These are phyloP conservation scores for Cladosporium sp. DNA, from an alignment of 2,329 filamentous ascomycete species.

Conservation along the genomic window DNA sequence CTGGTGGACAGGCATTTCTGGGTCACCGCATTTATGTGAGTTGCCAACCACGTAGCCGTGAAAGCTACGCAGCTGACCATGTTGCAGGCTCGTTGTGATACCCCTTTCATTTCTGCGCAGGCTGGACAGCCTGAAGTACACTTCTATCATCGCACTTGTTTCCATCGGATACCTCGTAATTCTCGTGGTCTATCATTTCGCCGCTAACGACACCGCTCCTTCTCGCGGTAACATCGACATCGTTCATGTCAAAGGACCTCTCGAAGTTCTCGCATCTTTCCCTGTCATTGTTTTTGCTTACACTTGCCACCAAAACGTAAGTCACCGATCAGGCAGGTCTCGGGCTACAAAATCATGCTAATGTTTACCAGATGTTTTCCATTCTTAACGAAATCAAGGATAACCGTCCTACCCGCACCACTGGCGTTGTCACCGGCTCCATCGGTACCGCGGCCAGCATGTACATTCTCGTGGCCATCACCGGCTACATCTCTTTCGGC, in stretches of 20 bases:
- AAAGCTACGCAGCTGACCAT: not conserved
- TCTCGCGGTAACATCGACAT: conserved; percentile 71
- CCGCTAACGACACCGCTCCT: conserved; percentile 68
- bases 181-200: conserved; percentile 88
- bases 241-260: conserved; percentile 72
- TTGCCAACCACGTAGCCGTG: conserved; percentile 14
- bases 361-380: conserved; percentile 77
- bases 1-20: conserved; percentile 90
- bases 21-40: conserved; percentile 93
- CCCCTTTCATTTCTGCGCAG: conserved; percentile 87
- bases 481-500: conserved; percentile 93
- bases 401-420: conserved; percentile 73
- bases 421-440: conserved; percentile 73
- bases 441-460: conserved; percentile 82
- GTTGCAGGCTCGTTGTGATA: conserved; percentile 74
- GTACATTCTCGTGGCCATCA: conserved; percentile 89
- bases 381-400: conserved; percentile 93
- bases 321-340: conserved; percentile 25
- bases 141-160: conserved; percentile 82
- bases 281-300: conserved; percentile 99
- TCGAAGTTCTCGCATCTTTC: conserved; percentile 77
- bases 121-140: conserved; percentile 95
- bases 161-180: conserved; percentile 94
- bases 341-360: not conserved
- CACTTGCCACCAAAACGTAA: conserved; percentile 94